These are phyloP conservation scores for Debaryomyces castellii DNA, from an alignment of 805 yeast genomes.

Conservation along the genomic window DNA sequence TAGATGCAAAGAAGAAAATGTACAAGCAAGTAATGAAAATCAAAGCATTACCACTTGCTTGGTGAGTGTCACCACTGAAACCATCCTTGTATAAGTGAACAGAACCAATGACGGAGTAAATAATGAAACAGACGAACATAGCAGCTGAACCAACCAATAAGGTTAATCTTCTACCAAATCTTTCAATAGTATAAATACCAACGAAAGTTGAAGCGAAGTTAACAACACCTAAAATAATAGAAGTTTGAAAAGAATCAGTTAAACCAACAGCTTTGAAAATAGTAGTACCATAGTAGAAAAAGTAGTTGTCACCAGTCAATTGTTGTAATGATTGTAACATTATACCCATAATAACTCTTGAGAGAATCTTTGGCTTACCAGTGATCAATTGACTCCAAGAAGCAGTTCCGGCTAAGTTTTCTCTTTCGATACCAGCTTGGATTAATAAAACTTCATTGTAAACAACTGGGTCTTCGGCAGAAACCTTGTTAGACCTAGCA, in stretches of 20 bases:
- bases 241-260: constrained; percentile 54
- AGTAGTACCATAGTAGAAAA: constrained; percentile 61
- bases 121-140: constrained; percentile 56
- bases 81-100: constrained; percentile 43
- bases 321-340: constrained; percentile 60
- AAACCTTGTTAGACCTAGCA: constrained; percentile 57
- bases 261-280: constrained; percentile 53
- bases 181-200: constrained; percentile 50
- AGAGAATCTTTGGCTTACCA: constrained; percentile 62
- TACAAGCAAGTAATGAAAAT: constrained; percentile 63
- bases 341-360: constrained; percentile 57
- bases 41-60: constrained; percentile 61
- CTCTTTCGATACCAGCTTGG: constrained; percentile 62
- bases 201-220: constrained; percentile 56
- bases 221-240: constrained; percentile 53
- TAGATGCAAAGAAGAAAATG: constrained; percentile 66
- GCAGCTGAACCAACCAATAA: constrained; percentile 44
- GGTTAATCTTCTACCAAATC: constrained; percentile 49
- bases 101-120: constrained; percentile 62
- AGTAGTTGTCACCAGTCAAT: constrained; percentile 60
- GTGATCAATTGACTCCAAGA: constrained; percentile 62
- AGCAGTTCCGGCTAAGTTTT: constrained; percentile 61
- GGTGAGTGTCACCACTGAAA: constrained; percentile 32
- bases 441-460: constrained; percentile 53
- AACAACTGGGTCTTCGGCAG: constrained; percentile 54